Base-by-base conservation (phyloP, 2,329 filamentous ascomycete genomes). In the Pseudopyricularia cyperi region DNA sequence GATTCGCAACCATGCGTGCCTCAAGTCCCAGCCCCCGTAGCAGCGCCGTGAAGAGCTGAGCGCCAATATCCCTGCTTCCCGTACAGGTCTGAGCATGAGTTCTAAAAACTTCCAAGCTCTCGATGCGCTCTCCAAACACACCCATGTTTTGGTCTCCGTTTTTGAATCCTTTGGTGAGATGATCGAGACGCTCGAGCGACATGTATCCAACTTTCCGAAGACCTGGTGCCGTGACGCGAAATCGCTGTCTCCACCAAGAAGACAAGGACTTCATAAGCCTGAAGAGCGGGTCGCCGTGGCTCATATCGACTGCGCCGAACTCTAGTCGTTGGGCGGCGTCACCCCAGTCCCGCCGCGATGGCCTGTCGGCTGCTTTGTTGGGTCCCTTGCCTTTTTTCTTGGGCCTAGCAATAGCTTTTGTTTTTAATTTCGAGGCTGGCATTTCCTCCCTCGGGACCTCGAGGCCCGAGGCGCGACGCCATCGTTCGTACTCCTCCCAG, bases 141-240 rank as follows among this genome's bases (percentile, higher is more conserved):
- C 37, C 39, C 2, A 46, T 66, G 57, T 93, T 76, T 53, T 80
- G 71, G 0, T 73, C 70, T 48, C 83, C 76, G 12, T 81, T 76
- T 32, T 79, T 76, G 64, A 85, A 89, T 0, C 79, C 82, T 32
- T 83, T 82, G 7, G 85, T 80, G 54, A 93, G 74, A n/a, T 82
- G 77, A 58, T 89, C 83, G 2, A 95, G 69, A 24, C 80, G 76
- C 58, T 84, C 75, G n/a, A 89, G 76, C 0, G 85, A 75, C 71
- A 91, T 85, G 63, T 97, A 97, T 0, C 93, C 93, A 62, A 80
- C 76, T 68, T 97, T 98, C n/a, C 90, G 78, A 22, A 97, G 62
- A 0, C 87, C 88, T 0, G 90, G 89, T 0, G 83, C 77, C 1
- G 82, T 88, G 44, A 93, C 74, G 1, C 73, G 77, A 65, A 95